These are phyloP conservation scores for Entomortierella lignicola DNA, from an alignment of 192 early-diverging fungal genomes.

Conservation along the genomic window DNA sequence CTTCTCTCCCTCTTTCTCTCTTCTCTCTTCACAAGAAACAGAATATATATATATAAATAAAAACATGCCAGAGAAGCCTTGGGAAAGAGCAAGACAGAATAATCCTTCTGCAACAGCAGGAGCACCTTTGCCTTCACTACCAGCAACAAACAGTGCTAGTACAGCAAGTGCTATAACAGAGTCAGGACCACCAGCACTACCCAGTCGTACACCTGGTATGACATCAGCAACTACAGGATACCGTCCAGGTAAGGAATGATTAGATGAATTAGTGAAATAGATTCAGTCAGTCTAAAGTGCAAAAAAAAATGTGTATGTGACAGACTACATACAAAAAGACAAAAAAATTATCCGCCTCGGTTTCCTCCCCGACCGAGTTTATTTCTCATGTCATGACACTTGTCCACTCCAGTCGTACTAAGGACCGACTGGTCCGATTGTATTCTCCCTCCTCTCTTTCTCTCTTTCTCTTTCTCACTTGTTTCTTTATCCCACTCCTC, in stretches of 20 bases:
- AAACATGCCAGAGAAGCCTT: conserved; percentile 66
- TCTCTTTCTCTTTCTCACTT: not conserved
- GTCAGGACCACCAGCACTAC: conserved; percentile 56
- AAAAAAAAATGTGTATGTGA: too few species aligned
- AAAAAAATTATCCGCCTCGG: too few species aligned
- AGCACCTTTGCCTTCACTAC: conserved; percentile 40
- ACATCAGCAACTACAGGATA: conserved; percentile 16
- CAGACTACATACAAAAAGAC: too few species aligned
- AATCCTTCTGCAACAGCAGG: conserved; percentile 48
- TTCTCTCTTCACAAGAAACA: conserved; percentile 68
- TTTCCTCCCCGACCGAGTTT: too few species aligned
- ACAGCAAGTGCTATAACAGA: conserved; percentile 21
- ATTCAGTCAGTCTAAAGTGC: too few species aligned
- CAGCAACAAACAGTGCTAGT: conserved; percentile 37
- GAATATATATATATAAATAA: conserved; percentile 1
- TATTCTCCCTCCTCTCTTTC: not conserved
- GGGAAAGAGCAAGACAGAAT: conserved; percentile 71
- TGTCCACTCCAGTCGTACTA: not conserved
- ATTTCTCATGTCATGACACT: too few species aligned
- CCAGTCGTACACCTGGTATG: conserved; percentile 51
- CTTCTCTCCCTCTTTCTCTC: conserved; percentile 56
- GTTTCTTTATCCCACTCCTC: too few species aligned
- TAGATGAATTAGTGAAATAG: too few species aligned
- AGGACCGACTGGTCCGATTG: not conserved
- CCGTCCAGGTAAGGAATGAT: conserved; percentile 12